Evolutionary conservation across 2,329 filamentous ascomycete species (phyloP), one percentile per base, ranked within the genome.

Genomic region (Colletotrichum tropicale): DNA sequence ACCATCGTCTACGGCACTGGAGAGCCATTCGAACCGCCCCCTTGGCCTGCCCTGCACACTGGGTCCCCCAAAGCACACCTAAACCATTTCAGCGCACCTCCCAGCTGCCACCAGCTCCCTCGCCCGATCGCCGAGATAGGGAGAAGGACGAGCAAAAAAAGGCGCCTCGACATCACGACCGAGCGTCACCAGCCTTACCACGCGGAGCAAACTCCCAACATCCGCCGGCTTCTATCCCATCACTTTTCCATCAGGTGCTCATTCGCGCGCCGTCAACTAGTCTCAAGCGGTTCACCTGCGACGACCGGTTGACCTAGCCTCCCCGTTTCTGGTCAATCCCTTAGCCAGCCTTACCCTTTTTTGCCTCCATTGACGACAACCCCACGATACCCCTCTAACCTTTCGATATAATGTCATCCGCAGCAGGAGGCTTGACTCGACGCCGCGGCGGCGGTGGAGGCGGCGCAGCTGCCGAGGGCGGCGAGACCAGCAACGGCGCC

Each of bases 371-470:
- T 65, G 70, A 75, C 71, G 71, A 70, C 52, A 60, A 60, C 61
- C 60, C 60, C 71, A 62, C 71, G 70, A 70, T 48, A 76, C 66
- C 74, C 65, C 60, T 38, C 68, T n/a, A 26, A 65, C 38, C 38
- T 61, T 64, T 52, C 43, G 48, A 74, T 61, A 73, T 28, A 73
- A 77, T 73, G 75, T 76, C 75, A 68, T 70, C 75, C 48, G 66
- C 76, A 62, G 66, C 76, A 56, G 76, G 76, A 66, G 90, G 90
- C 80, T 86, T 93, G 83, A 93, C 91, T 76, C 86, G 91, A 84
- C 90, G 91, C 90, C 89, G 94, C 89, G 90, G 94, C 89, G 90
- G 94, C 89, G 87, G 82, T 62, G 84, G 86, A 89, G 91, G 92
- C 87, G 93, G 91, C 78, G 88, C 88, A 66, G 90, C 90, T 74